Base-by-base conservation (phyloP, 2,329 filamentous ascomycete species). In the Nakataea oryzae region DNA sequence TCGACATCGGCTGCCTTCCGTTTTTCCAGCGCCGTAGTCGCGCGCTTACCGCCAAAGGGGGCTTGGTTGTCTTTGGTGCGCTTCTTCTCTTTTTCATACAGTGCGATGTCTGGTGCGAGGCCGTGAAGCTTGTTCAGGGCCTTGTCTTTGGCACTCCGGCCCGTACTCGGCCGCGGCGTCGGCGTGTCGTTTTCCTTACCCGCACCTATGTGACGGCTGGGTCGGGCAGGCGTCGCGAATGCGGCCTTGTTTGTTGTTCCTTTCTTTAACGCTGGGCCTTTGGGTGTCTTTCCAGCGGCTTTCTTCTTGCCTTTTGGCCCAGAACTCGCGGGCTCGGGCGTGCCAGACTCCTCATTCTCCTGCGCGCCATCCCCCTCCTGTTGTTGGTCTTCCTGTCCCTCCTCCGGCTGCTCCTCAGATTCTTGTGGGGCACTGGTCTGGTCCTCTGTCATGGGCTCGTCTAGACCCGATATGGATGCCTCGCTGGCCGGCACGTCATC, bases 21-120 rank as follows among this genome's bases (percentile, higher is more conserved):
- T 68, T 79, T 82, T 62, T 88, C 85, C 24, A 83, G 77, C 63
- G 78, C 73, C 62, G 86, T 82, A 2, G 84, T 80, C 1, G 85
- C 85, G 59, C 84, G 78, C 69, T 86, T 87, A 27, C 85, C 85
- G 28, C 86, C 85, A 79, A 84, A 88, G 0, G 81, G 78, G 2
- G 75, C 76, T 32, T 74, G 73, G 3, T 71, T 78, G 59, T 78
- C 74, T 65, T 81, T 85, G 64, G 71, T 74, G 26, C 95, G 86
- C 76, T 96, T 97, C 78, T 85, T 91, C 75, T 99, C 95, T 71
- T 95, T 96, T 70, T 97, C 89, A 70, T 95, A 99, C 34, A 96
- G 78, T 2, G 88, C 88, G 69, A 97, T 92, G 70, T 99, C 95
- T 0, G 88, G 84, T 0, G 90, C 92, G 63, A 93, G 79, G 47